Base-by-base conservation (phyloP, 148 eudicot species). In the Silene uniflora region DNA sequence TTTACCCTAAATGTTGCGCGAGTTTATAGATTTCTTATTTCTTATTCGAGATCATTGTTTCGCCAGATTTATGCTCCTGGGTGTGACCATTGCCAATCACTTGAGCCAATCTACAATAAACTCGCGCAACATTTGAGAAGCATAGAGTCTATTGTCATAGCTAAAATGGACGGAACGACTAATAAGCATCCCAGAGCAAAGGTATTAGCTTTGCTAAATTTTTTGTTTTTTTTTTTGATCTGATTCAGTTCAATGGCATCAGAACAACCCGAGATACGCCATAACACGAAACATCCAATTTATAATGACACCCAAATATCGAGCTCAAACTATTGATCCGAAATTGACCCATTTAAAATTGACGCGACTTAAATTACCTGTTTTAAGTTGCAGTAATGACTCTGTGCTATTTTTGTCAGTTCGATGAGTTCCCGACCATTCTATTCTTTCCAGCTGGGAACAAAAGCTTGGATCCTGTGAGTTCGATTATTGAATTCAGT, bases 111-210 rank as follows among this genome's bases (percentile, higher is more conserved):
- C 18, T 94, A 90, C 90, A 90, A 89, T 82, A 91, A 90, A 72
- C 98, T 94, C 49, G 98, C 93, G 27, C 88, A 82, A 52, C 95
- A 91, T 86, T 81, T 93, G 69, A 88, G 87, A 47, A 85, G 88
- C 64, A 79, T 94, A 42, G 88, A 94, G 39, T 94, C 98, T 39
- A 81, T 94, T 65, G 86, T 88, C 47, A 79, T 94, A 69, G 96
- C 98, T 78, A 94, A 94, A 81, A 94, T 94, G 98, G 98, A 94
- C 27, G 98, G 98, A 78, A 94, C 97, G 70, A 91, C 97, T 74
- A 94, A 94, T 73, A 97, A 94, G 73, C 97, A 94, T 84, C 98
- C 95, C 1, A 85, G 80, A 62, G 95, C 88, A 16, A 93, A 90
- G 98, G 98, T 93, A 88, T 63, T 19, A 27, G 32, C 44, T 39